Conservation (phyloP, 2,329 filamentous ascomycete genomes). For the Sporothrix pseudoabietina region DNA sequence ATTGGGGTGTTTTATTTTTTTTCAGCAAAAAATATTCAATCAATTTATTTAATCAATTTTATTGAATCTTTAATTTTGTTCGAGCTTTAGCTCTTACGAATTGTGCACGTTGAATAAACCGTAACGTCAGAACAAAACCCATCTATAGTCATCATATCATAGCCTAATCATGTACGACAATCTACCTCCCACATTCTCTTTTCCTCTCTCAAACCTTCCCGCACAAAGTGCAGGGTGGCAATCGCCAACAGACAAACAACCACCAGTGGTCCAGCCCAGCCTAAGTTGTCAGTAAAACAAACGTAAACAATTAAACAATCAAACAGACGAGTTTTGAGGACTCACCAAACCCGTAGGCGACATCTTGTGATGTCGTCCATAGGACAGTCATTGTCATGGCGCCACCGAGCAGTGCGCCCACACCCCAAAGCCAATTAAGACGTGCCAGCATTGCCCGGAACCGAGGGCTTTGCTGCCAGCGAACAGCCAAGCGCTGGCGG, state of each 20-base stretch:
- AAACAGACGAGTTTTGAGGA: not conserved
- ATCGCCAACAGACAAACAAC: not conserved
- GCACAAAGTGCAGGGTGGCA: not conserved
- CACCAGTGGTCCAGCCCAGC: conserved; percentile 9
- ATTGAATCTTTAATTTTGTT: not conserved
- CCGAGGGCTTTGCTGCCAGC: not conserved
- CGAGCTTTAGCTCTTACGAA: not conserved
- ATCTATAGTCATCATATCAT: not conserved
- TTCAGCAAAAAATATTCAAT: no score
- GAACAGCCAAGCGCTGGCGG: not conserved
- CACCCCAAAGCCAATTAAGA: not conserved
- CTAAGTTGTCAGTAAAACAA: not conserved
- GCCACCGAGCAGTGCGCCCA: not conserved
- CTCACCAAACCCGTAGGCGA: conserved; percentile 11
- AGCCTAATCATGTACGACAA: not conserved
- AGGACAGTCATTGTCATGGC: not conserved
- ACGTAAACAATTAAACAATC: not conserved
- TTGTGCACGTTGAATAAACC: not conserved
- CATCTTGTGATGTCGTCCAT: not conserved
- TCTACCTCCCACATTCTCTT: not conserved
- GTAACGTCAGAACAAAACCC: not conserved
- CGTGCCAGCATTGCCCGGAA: not conserved
- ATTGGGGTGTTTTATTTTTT: not conserved
- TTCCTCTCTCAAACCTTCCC: not conserved
- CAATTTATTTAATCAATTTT: not conserved